A percentile compares a stretch with the other conserved stretches of the same genome.
These are phyloP conservation scores for Vitis hybrid DNA, from an alignment of 177 flowering plant genomes.

Conservation along the genomic window DNA sequence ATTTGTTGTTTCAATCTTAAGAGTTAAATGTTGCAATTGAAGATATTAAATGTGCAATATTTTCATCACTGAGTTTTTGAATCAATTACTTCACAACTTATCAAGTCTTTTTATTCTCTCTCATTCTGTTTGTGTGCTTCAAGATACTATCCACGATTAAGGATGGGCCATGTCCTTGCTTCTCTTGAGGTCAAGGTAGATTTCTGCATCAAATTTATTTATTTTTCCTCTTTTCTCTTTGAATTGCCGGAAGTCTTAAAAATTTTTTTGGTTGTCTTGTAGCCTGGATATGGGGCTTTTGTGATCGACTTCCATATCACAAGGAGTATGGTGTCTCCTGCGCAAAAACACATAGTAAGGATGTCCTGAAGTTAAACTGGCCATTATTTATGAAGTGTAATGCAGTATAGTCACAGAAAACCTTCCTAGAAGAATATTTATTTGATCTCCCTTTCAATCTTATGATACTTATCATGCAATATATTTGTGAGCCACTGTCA, in stretches of 20 bases:
- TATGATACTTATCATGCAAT: neutral
- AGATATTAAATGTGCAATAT: too few species aligned
- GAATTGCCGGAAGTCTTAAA: neutral
- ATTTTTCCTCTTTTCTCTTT: neutral
- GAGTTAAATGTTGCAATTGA: too few species aligned
- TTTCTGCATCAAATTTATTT: neutral
- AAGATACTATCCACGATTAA: slow-evolving; percentile 48
- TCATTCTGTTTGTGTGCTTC: neutral
- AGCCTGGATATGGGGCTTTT: slow-evolving; percentile 51
- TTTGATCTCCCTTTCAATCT: neutral
- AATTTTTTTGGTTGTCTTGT: slow-evolving; percentile 12
- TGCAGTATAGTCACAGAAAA: neutral
- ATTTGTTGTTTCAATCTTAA: too few species aligned
- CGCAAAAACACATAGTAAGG: slow-evolving; percentile 41
- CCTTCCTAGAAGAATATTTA: neutral
- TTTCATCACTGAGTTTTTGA: neutral
- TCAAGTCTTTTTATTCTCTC: too few species aligned
- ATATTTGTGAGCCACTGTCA: neutral
- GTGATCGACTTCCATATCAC: slow-evolving; percentile 38
- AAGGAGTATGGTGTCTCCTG: slow-evolving; percentile 18
- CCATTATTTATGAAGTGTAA: neutral
- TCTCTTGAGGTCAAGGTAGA: slow-evolving; percentile 45
- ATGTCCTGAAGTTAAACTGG: neutral
- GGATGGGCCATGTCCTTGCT: slow-evolving; percentile 35
- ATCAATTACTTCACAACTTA: neutral